Evolutionary conservation across 192 early-diverging fungal genomes (phyloP), one percentile per base, ranked within the genome.

Genomic region (Obelidium mucronatum): DNA sequence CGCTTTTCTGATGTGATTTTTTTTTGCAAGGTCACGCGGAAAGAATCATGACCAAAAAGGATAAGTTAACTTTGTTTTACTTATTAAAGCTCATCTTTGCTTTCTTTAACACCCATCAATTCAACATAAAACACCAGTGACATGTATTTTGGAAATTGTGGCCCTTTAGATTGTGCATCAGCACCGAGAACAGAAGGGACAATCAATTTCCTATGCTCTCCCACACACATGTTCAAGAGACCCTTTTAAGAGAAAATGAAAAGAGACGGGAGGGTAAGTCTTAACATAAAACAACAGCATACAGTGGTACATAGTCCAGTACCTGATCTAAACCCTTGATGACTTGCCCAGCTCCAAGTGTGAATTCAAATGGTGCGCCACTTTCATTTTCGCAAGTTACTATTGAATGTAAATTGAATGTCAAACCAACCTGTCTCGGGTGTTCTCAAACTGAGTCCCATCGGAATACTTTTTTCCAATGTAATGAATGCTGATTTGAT

Each of bases 391-490:
- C n/a, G n/a, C n/a, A n/a, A n/a, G n/a, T n/a, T n/a, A n/a, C n/a
- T n/a, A n/a, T n/a, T n/a, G n/a, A n/a, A n/a, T n/a, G n/a, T n/a
- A n/a, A n/a, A n/a, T n/a, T n/a, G n/a, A n/a, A n/a, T n/a, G n/a
- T n/a, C n/a, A n/a, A n/a, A n/a, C n/a, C n/a, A n/a, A n/a, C n/a
- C 93, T 86, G 66, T 91, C 91, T 55, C 86, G 44, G 60, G 89
- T 91, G 31, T 84, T 86, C 75, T 95, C 93, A 82, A 95, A 95
- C 80, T 93, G 86, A 13, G 76, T 60, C 6, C 91, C 91, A 35
- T 72, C 56, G 31, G 13, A 19, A 42, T 77, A 81, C n/a, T 62
- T 26, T 28, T 72, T 75, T 22, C 70, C 67, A 8, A 56, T 70
- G 67, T 68, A 75, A 39, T 76, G 65, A 64, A 76, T 76, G 31